Base-by-base conservation (phyloP, 768 basidiomycete genomes). In the Xerocomus potaroensis region DNA sequence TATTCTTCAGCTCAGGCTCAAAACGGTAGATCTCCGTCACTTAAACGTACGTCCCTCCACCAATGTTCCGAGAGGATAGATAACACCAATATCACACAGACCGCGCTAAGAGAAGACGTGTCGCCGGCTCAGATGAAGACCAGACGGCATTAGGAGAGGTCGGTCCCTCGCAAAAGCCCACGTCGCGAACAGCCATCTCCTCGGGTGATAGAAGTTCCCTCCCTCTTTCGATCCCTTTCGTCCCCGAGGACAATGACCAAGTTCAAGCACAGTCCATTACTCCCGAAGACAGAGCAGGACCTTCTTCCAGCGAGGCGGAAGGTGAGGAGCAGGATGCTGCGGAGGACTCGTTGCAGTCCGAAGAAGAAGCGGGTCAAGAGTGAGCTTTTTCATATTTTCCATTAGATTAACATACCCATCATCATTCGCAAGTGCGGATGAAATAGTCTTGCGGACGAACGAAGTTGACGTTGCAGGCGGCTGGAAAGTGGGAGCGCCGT, bases 401-500 rank as follows among this genome's bases (percentile, higher is more conserved):
- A 10, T 18, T 8, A 32, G 19, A 34, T 39, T 50, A 26, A 50
- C 22, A 8, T 24, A 49, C n/a, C n/a, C n/a, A n/a, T 42, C 49
- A 40, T 27, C 24, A 11, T 30, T 43, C 15, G 7, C 36, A 47
- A 84, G 90, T 66, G 87, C 81, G n/a, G 78, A 88, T 60, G 79
- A 78, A 32, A 84, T 78, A 8, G 63, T 89, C 24, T 75, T 73
- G 18, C 75, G 75, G 54, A 76, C 70, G 37, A 63, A 72, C 16
- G 83, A 89, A 31, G 84, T 90, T n/a, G 88, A 90, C 61, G 71
- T 90, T 22, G 71, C 78, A 42, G 84, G 84, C 16, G 85, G 86
- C 15, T 91, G 94, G 94, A 85, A 89, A 70, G 71, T 71, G 21
- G 92, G 91, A 11, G 72, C 85, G 54, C 80, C 90, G 93, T 94